Conservation (phyloP, 2,329 filamentous ascomycete genomes). For the Lasiodiplodia theobromae region DNA sequence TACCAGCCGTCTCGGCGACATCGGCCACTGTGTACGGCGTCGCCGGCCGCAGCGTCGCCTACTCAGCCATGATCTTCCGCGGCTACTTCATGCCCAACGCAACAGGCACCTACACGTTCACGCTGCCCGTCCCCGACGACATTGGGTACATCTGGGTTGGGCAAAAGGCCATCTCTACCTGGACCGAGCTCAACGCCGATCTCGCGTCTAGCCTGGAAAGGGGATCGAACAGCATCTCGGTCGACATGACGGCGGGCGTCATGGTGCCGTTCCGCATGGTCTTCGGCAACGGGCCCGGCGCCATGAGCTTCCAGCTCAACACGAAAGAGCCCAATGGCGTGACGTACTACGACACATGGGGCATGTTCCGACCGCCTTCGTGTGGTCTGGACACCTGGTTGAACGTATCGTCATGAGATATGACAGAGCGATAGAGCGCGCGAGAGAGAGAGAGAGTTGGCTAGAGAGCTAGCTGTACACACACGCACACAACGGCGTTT, state of each 20-base stretch:
- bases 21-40: neutral
- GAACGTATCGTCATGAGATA: neutral
- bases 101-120: neutral
- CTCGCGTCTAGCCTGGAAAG: neutral
- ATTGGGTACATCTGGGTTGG: conserved; percentile 3
- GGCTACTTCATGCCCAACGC: neutral
- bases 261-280: conserved; percentile 1
- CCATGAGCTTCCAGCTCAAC: neutral
- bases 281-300: neutral
- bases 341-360: neutral
- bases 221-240: neutral
- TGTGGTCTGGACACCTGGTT: neutral
- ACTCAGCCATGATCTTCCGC: conserved; percentile 3
- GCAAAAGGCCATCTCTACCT: neutral
- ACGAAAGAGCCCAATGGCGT: neutral
- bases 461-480: neutral
- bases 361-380: neutral
- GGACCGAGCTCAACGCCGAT: neutral
- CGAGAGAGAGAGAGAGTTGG: too few species aligned
- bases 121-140: neutral
- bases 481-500: neutral
- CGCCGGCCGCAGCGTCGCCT: neutral
- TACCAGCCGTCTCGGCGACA: too few species aligned
- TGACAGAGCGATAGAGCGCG: too few species aligned
- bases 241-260: neutral